Percentiles rank a stretch among this genome's conserved stretches.
These are phyloP conservation scores for Ogataea nonfermentans DNA, from an alignment of 805 yeast species.

Conservation along the genomic window DNA sequence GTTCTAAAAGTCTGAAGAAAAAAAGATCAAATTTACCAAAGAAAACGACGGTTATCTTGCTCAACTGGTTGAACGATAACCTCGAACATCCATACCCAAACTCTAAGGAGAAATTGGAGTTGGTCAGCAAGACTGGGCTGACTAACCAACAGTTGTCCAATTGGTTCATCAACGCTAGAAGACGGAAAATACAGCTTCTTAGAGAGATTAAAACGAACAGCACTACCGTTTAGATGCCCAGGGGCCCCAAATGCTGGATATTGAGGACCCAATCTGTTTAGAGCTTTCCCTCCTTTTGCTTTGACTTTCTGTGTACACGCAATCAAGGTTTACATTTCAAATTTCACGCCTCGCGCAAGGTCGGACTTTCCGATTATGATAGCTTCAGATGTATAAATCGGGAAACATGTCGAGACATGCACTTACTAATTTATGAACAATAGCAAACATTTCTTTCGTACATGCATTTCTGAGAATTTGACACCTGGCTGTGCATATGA, in stretches of 20 bases:
- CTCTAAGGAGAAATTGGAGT: conserved; percentile 52
- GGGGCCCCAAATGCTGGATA: conserved; percentile 1
- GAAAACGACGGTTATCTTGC: conserved; percentile 51
- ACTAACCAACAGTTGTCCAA: conserved; percentile 57
- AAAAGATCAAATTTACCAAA: conserved; percentile 57
- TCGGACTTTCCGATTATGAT: too few species aligned
- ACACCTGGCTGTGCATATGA: too few species aligned
- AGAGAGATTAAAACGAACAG: conserved; percentile 38
- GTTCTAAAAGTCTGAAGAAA: conserved; percentile 24
- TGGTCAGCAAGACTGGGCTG: conserved; percentile 54
- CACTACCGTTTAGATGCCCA: conserved; percentile 14
- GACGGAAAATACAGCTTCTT: conserved; percentile 52
- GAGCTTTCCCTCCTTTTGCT: conserved; percentile 1
- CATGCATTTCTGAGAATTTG: too few species aligned
- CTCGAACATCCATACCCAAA: conserved; percentile 61
- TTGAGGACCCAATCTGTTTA: conserved; percentile 1
- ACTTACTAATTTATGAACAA: too few species aligned
- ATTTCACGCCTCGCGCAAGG: neutral
- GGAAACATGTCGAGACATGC: too few species aligned
- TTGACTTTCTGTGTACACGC: conserved; percentile 1
- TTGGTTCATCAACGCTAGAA: conserved; percentile 63
- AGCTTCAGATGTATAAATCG: too few species aligned
- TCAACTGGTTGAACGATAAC: conserved; percentile 56
- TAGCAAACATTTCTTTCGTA: too few species aligned
- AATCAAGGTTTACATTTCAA: neutral